phyloP scores from a whole-genome alignment of 192 early-diverging fungal genomes.

The Chytriomyces sp. region DNA sequence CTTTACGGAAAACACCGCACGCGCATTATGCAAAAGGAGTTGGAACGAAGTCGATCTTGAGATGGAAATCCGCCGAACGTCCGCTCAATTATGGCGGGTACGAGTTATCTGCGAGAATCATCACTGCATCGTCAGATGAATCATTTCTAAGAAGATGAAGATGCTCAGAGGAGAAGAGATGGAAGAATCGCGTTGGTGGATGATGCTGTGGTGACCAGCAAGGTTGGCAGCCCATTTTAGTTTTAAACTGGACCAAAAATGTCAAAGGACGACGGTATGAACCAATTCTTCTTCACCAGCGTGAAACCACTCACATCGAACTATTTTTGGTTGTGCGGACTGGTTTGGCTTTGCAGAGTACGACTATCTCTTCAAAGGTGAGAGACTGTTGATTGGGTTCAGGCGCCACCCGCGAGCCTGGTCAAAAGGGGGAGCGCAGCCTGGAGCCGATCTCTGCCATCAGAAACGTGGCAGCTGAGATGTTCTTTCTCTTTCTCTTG shows the following conservation, averaged over 20 bases:
- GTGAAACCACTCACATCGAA: neutral
- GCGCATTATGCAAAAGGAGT: neutral
- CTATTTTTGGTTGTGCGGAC: neutral
- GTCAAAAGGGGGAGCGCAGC: too few relatives aligned
- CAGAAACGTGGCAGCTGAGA: too few relatives aligned
- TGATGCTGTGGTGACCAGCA: too few relatives aligned
- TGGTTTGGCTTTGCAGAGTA: constrained; percentile 32
- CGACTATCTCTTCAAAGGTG: constrained; percentile 53
- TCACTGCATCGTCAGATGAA: too few relatives aligned
- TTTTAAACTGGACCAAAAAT: neutral
- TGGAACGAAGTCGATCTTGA: neutral
- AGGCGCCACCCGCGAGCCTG: neutral
- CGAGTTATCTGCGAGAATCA: too few relatives aligned
- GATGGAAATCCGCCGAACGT: neutral
- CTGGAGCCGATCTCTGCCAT: too few relatives aligned
- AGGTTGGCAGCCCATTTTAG: too few relatives aligned
- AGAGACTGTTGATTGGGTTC: neutral
- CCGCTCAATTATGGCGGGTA: too few relatives aligned
- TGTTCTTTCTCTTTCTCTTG: too few relatives aligned
- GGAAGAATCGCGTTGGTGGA: too few relatives aligned
- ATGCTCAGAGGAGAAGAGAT: too few relatives aligned
- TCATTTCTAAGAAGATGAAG: too few relatives aligned
- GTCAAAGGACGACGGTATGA: constrained; percentile 34
- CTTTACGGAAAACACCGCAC: neutral
- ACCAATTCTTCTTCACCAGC: neutral